Percentiles rank a stretch among this genome's conserved stretches.
These are phyloP conservation scores for Fragaria ananassa DNA, from an alignment of 306 rosid genomes.

Conservation along the genomic window DNA sequence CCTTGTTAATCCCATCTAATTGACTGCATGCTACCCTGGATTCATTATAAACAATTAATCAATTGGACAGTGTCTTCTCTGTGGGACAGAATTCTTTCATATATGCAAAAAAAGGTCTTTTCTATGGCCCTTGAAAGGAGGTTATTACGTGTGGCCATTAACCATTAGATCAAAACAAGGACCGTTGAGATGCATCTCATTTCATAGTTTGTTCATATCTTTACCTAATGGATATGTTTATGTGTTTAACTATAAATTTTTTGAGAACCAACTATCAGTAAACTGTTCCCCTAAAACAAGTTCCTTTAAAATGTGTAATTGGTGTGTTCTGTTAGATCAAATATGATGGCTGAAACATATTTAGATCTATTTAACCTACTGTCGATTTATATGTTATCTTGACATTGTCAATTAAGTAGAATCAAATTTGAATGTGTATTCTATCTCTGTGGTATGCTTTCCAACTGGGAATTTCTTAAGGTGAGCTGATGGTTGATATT, in stretches of 20 bases:
- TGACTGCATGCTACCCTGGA: neutral
- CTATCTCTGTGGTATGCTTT: neutral
- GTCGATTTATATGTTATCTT: neutral
- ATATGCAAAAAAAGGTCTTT: neutral
- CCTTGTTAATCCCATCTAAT: neutral
- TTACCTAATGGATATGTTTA: neutral
- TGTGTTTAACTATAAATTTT: neutral
- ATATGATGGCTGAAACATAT: neutral
- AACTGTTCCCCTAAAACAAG: neutral
- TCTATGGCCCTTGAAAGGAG: neutral
- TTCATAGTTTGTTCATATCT: neutral
- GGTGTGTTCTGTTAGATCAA: neutral
- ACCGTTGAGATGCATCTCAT: neutral
- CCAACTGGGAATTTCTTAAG: neutral
- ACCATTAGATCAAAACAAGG: neutral
- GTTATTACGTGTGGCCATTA: neutral
- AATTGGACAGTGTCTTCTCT: neutral
- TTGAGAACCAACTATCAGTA: neutral
- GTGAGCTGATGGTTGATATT: neutral
- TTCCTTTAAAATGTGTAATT: neutral
- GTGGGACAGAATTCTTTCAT: neutral
- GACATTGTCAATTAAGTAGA: neutral
- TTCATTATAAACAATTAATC: constrained; percentile 7
- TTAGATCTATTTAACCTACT: neutral
- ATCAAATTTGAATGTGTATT: neutral